Conservation (phyloP, 2,329 filamentous ascomycete species). For the Reticulascus tulasneorum region DNA sequence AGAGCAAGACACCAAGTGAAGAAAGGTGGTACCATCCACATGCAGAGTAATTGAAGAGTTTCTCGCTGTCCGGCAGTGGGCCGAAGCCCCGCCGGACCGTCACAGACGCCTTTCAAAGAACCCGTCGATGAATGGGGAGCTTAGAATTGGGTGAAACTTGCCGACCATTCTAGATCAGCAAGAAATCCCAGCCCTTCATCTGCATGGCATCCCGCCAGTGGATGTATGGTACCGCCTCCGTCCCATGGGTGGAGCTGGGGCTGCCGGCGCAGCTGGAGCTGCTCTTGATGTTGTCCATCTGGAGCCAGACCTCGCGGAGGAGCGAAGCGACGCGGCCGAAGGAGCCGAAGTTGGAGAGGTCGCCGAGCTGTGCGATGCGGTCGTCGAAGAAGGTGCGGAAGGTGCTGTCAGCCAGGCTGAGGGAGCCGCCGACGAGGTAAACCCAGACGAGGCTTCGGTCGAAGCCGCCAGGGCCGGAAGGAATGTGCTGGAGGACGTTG, state of each 20-base stretch:
- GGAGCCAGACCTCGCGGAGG: constrained; percentile 79
- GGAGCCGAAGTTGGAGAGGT: constrained; percentile 74
- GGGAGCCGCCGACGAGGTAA: constrained; percentile 79
- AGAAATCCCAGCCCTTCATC: constrained; percentile 85
- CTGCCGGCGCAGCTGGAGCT: constrained; percentile 24
- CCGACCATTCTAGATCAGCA: constrained; percentile 63
- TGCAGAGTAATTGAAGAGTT: constrained; percentile 16
- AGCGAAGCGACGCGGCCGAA: constrained; percentile 80
- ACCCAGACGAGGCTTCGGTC: constrained; percentile 93
- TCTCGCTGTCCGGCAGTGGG: constrained; percentile 1
- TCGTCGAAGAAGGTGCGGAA: constrained; percentile 79
- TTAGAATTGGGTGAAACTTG: background rate
- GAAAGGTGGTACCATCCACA: constrained; percentile 5
- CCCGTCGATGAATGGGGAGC: background rate
- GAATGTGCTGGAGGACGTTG: constrained; percentile 74
- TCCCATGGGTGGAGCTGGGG: constrained; percentile 25
- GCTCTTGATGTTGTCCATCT: constrained; percentile 56
- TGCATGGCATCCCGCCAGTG: constrained; percentile 96
- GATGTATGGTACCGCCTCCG: constrained; percentile 57
- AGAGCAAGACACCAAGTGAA: constrained; percentile 1
- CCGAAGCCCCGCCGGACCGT: too few species aligned
- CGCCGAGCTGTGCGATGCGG: constrained; percentile 69
- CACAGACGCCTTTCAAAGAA: too few species aligned
- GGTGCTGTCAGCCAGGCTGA: constrained; percentile 65
- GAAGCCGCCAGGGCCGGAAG: constrained; percentile 74